Percentiles rank a stretch among this genome's conserved stretches.
Evolutionary conservation across 306 rosid genomes (phyloP).

Genomic region (Dalbergia cochinchinensis): DNA sequence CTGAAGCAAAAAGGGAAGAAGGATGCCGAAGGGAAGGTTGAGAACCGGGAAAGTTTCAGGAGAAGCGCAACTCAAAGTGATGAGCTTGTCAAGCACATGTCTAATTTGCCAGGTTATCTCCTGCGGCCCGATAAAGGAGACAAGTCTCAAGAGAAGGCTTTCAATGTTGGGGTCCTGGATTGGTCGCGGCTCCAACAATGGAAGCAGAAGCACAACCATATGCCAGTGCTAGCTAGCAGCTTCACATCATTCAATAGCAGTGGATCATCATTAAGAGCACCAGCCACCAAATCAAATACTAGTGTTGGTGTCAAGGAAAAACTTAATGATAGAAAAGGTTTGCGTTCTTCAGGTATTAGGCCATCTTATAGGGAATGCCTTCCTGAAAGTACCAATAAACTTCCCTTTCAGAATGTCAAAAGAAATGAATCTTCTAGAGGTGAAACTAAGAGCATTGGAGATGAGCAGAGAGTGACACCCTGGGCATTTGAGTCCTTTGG

Average conservation of each 20-base stretch:
- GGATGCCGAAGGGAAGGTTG: constrained; percentile 45
- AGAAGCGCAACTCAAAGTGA: constrained; percentile 55
- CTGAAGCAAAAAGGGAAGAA: constrained; percentile 47
- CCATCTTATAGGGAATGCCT: constrained; percentile 51
- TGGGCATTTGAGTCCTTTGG: constrained; percentile 48
- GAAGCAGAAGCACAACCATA: constrained; percentile 65
- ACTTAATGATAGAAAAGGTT: constrained; percentile 41
- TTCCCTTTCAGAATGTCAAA: constrained; percentile 46
- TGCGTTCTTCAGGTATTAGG: constrained; percentile 47
- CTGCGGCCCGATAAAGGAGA: constrained; percentile 59
- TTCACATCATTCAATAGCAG: constrained; percentile 51
- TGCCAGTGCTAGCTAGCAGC: constrained; percentile 48
- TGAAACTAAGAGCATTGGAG: constrained; percentile 49
- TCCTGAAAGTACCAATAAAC: constrained; percentile 48
- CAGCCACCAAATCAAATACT: constrained; percentile 46
- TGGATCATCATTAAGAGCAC: constrained; percentile 51
- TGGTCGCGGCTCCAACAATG: constrained; percentile 87
- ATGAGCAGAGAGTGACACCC: constrained; percentile 53
- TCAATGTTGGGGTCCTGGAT: constrained; percentile 90
- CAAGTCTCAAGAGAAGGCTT: constrained; percentile 71
- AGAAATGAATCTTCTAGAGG: constrained; percentile 51
- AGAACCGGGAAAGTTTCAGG: constrained; percentile 43
- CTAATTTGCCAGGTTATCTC: constrained; percentile 87
- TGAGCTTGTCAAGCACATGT: constrained; percentile 95
- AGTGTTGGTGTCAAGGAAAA: constrained; percentile 48